Evolutionary conservation across 2,329 filamentous ascomycete species (phyloP), one percentile per base, ranked within the genome.

Genomic region (Chalaropsis thielavioides): DNA sequence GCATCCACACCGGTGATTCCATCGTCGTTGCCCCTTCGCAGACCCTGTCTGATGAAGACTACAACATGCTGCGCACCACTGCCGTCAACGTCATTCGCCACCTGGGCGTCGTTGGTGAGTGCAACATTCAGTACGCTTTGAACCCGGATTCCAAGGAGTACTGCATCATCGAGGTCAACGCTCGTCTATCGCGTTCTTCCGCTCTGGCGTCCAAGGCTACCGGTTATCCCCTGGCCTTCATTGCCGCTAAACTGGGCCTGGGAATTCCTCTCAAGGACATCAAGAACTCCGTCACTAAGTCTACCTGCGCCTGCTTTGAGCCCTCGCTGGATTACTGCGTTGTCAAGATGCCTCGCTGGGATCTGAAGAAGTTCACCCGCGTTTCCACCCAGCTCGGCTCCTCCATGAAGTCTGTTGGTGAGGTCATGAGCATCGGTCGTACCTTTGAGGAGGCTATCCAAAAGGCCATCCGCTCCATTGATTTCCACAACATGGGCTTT

Each of bases 131-230:
- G 75, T 99, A 97, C 72, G 94, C 94, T 3, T 79, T 99, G 64
- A 96, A 99, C 77, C 94, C 94, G 2, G 90, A 92, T 75, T 96
- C 92, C 0, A 86, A 83, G 73, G 94, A 99, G 74, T 99, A 96
- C 79, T 96, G 94, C 80, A 96, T 99, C 70, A 99, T 99, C 72
- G 94, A 99, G 75, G 94, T 99, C 78, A 99, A 99, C 72, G 94
- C 92, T 61, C 88, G 92, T 81, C 80, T 99, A 67, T 99, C 92
- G 62, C 83, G 94, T 77, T 99, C 92, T 61, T 99, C 92, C 11
- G 92, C 94, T 17, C 80, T 99, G 69, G 92, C 92, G 24, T 97
- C 94, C 24, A 99, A 99, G 79, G 92, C 92, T 7, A 99, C 92
- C 8, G 92, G 94, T 44, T 99, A 97, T 74, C 92, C 92, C 40